Conservation (phyloP, 148 eudicot genomes). For the Euryodendron excelsum region DNA sequence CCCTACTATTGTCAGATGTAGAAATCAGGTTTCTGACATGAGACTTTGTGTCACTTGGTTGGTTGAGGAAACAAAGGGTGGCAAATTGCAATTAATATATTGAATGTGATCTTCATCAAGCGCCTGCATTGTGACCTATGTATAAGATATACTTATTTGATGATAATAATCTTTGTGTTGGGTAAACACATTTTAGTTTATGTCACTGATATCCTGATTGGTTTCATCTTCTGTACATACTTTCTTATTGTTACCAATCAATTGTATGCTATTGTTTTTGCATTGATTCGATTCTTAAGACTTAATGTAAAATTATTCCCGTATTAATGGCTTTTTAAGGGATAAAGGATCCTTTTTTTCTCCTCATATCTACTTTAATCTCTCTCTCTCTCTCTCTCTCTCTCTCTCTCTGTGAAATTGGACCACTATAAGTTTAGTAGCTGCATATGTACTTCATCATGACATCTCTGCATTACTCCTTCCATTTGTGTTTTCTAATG, state of each 20-base stretch:
- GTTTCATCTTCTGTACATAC: neutral
- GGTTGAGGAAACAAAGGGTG: neutral
- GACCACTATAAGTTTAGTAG: neutral
- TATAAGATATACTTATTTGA: neutral
- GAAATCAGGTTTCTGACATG: neutral
- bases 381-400: neutral
- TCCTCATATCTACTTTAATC: neutral
- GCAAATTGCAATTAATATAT: neutral
- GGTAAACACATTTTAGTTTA: neutral
- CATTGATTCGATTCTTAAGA: neutral
- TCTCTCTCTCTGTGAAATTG: neutral
- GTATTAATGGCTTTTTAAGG: neutral
- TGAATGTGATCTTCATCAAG: constrained; percentile 1
- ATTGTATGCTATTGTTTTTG: neutral
- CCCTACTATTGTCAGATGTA: neutral
- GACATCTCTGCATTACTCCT: neutral
- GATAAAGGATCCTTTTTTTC: neutral
- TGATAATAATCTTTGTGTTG: neutral
- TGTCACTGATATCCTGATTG: neutral
- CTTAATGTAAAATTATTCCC: neutral
- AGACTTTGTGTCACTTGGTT: neutral
- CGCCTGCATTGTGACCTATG: neutral
- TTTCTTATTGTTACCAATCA: neutral
- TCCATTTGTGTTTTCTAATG: constrained; percentile 2
- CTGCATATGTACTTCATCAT: neutral